Percentiles rank a stretch among this genome's conserved stretches.
These are phyloP conservation scores for Casuarina equisetifolia DNA, from an alignment of 306 rosid species.

Conservation along the genomic window DNA sequence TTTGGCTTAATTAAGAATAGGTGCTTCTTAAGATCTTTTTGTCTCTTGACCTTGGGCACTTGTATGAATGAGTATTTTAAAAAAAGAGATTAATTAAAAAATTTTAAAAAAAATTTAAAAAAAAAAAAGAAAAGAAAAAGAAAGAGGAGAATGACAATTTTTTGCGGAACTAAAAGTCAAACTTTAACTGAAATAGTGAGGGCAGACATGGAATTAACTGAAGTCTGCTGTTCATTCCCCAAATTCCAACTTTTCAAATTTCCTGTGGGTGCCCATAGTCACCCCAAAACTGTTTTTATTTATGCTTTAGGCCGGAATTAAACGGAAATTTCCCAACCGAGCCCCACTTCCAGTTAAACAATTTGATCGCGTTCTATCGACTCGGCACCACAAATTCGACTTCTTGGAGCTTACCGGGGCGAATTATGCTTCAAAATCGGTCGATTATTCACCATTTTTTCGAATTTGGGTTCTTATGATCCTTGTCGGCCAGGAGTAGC, in stretches of 20 bases:
- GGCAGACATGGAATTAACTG: slow-evolving; percentile 15
- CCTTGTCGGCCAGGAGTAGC: slow-evolving; percentile 1
- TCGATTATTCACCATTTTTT: slow-evolving; percentile 2
- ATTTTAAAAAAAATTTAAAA: no score
- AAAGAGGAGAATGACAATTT: no score
- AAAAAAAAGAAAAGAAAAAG: no score
- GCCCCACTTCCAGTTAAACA: slow-evolving; percentile 18
- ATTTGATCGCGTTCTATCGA: slow-evolving; percentile 37
- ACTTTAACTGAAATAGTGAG: slow-evolving; percentile 16
- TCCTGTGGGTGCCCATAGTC: neutral
- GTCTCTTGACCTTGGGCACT: no score
- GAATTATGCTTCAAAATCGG: slow-evolving; percentile 6
- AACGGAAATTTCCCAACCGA: slow-evolving; percentile 15
- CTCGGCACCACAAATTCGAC: slow-evolving; percentile 25
- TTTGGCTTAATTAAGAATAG: no score
- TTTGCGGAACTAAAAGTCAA: slow-evolving; percentile 30
- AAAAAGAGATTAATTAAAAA: no score
- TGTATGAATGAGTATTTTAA: no score
- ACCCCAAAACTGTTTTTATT: slow-evolving; percentile 7
- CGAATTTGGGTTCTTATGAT: slow-evolving; percentile 10
- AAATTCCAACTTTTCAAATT: no score
- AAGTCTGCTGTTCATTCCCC: slow-evolving; percentile 23
- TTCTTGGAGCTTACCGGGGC: slow-evolving; percentile 20
- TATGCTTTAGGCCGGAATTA: slow-evolving; percentile 26
- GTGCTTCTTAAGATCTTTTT: no score